Conservation (phyloP, 768 basidiomycete genomes). For the Bullera alba region DNA sequence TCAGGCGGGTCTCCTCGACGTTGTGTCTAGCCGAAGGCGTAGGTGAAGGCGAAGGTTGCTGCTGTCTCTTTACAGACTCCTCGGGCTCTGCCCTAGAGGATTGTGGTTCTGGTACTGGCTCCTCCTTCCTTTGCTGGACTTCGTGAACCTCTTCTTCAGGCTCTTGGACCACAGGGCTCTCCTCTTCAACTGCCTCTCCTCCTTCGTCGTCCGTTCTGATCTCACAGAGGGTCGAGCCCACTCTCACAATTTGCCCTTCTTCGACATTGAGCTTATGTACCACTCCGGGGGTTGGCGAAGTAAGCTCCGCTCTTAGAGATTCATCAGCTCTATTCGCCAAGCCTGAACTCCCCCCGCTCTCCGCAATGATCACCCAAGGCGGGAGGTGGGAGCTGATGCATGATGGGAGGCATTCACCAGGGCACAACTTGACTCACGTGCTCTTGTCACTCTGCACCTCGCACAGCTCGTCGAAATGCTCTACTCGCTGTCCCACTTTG, state of each 20-base stretch:
- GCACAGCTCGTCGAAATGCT: slow-evolving; percentile 37
- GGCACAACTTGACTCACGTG: slow-evolving; percentile 15
- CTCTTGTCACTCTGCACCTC: slow-evolving; percentile 43
- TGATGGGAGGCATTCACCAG: neutral
- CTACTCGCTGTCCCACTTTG: slow-evolving; percentile 24
- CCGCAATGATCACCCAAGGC: too few relatives aligned
- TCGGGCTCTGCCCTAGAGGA: neutral
- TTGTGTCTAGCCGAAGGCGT: neutral
- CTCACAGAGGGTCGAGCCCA: slow-evolving; percentile 33
- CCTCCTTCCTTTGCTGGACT: slow-evolving; percentile 1
- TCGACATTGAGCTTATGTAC: slow-evolving; percentile 15
- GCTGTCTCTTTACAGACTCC: neutral
- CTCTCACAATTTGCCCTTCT: slow-evolving; percentile 24
- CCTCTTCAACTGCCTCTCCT: neutral
- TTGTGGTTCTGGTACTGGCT: neutral
- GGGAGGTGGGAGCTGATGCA: neutral
- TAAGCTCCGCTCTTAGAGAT: slow-evolving; percentile 29
- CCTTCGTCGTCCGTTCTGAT: slow-evolving; percentile 20
- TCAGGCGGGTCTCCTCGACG: neutral
- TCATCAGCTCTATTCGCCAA: neutral
- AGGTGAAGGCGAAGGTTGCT: neutral
- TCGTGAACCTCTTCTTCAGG: neutral
- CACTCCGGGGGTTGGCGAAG: slow-evolving; percentile 24
- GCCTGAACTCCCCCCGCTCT: neutral
- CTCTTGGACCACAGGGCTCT: neutral